Conservation (phyloP, 768 basidiomycete genomes). For the Tubosaeta brunneosetosa region DNA sequence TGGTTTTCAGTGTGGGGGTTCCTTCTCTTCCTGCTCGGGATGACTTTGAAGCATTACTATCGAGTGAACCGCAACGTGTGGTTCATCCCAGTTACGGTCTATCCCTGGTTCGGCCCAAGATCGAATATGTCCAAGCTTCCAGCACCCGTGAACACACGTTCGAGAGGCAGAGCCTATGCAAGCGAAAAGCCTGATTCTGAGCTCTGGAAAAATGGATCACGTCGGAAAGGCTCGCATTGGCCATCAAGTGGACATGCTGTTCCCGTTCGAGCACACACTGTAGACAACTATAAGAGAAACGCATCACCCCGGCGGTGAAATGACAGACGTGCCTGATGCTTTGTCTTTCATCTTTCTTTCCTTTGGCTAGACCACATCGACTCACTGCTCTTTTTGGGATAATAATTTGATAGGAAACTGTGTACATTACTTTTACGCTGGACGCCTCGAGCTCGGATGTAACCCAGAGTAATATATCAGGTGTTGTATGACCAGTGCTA, state of each 20-base stretch:
- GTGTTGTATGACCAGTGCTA: background rate
- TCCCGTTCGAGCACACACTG: conserved; percentile 26
- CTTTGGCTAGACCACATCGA: conserved; percentile 12
- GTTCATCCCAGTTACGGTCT: conserved; percentile 64
- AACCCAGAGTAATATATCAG: background rate
- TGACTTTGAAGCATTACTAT: conserved; percentile 41
- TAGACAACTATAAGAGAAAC: conserved; percentile 37
- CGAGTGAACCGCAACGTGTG: conserved; percentile 52
- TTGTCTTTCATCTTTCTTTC: background rate
- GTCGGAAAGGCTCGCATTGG: conserved; percentile 18
- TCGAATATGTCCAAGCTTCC: conserved; percentile 37
- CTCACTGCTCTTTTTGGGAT: conserved; percentile 2
- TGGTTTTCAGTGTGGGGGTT: conserved; percentile 43
- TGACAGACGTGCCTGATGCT: conserved; percentile 25
- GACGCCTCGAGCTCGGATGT: conserved; percentile 6
- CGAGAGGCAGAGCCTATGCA: conserved; percentile 30
- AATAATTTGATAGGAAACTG: conserved; percentile 4
- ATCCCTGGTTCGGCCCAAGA: conserved; percentile 62
- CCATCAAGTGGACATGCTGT: conserved; percentile 16
- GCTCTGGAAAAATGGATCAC: conserved; percentile 19
- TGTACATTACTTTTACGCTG: conserved; percentile 15
- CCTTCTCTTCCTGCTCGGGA: conserved; percentile 40
- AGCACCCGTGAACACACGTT: conserved; percentile 36
- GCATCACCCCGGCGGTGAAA: conserved; percentile 44
- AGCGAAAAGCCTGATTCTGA: conserved; percentile 27